A percentile compares a stretch with the other conserved stretches of the same genome.
Evolutionary conservation across 1,284 basidiomycete genomes (phyloP).

Genomic region (Ustilago vetiveriae): DNA sequence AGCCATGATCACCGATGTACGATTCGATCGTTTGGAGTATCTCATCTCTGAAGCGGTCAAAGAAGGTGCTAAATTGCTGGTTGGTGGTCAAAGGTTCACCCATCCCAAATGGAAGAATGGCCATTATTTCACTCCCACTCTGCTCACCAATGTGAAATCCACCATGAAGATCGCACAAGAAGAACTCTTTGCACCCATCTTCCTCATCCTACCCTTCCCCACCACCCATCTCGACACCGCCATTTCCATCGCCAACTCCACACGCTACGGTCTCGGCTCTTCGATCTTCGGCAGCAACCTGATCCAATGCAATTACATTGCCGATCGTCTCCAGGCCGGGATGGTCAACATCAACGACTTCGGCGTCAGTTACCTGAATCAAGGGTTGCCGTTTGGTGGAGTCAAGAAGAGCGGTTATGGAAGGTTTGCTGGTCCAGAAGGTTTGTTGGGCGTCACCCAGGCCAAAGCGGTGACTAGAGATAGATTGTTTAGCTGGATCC

Average conservation of each 20-base stretch:
- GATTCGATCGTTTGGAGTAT: slow-evolving; percentile 77
- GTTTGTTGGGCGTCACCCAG: slow-evolving; percentile 83
- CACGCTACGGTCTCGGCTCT: slow-evolving; percentile 89
- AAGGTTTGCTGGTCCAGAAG: slow-evolving; percentile 78
- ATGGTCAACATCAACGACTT: slow-evolving; percentile 94
- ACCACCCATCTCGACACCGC: slow-evolving; percentile 84
- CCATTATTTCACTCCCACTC: slow-evolving; percentile 85
- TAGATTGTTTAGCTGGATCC: slow-evolving; percentile 80
- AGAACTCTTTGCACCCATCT: slow-evolving; percentile 63
- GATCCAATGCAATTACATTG: slow-evolving; percentile 79
- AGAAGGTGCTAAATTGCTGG: slow-evolving; percentile 76
- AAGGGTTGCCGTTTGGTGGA: slow-evolving; percentile 93
- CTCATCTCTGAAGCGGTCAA: slow-evolving; percentile 78
- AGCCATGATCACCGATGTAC: slow-evolving; percentile 78
- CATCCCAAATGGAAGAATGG: slow-evolving; percentile 75
- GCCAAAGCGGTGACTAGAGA: slow-evolving; percentile 87
- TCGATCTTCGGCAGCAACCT: slow-evolving; percentile 90
- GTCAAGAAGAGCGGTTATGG: slow-evolving; percentile 72
- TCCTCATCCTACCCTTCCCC: slow-evolving; percentile 61
- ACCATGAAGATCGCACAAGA: slow-evolving; percentile 62
- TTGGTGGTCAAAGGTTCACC: slow-evolving; percentile 75
- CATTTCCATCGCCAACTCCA: slow-evolving; percentile 83
- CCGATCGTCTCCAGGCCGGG: slow-evolving; percentile 82
- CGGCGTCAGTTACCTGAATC: slow-evolving; percentile 87
- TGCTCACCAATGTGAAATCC: slow-evolving; percentile 81